Evolutionary conservation across 2,329 filamentous ascomycete species (phyloP).

Genomic region (Aspergillus fumigatiaffinis): DNA sequence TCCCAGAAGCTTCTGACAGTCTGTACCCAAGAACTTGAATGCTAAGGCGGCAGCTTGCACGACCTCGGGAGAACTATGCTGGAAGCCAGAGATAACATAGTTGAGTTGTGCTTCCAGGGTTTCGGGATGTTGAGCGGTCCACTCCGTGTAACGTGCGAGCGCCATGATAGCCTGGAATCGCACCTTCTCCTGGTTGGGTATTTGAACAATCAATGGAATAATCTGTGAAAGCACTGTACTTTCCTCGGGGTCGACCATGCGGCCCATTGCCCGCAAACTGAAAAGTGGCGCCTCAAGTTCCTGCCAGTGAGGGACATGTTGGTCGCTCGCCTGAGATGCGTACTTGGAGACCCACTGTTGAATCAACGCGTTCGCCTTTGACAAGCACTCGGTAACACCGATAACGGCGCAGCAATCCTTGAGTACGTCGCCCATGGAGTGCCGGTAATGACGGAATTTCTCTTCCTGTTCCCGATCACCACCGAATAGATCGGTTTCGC

Average conservation of each 20-base stretch:
- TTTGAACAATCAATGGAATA: slow-evolving; percentile 89
- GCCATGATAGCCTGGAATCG: slow-evolving; percentile 98
- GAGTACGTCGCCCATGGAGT: slow-evolving; percentile 94
- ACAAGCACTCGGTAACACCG: slow-evolving; percentile 83
- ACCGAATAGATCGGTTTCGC: slow-evolving; percentile 83
- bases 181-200: slow-evolving; percentile 95
- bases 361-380: slow-evolving; percentile 82
- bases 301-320: slow-evolving; percentile 89
- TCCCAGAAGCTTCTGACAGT: slow-evolving; percentile 83
- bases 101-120: slow-evolving; percentile 89
- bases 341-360: slow-evolving; percentile 84
- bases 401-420: slow-evolving; percentile 98
- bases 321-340: slow-evolving; percentile 67
- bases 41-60: slow-evolving; percentile 86
- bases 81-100: slow-evolving; percentile 91
- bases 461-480: slow-evolving; percentile 95
- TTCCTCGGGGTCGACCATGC: slow-evolving; percentile 91
- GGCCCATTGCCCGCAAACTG: slow-evolving; percentile 90
- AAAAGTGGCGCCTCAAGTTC: slow-evolving; percentile 93
- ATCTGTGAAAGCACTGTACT: slow-evolving; percentile 82
- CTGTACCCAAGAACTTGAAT: slow-evolving; percentile 95
- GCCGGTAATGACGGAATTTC: slow-evolving; percentile 93
- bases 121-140: slow-evolving; percentile 91
- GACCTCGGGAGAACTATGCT: slow-evolving; percentile 83
- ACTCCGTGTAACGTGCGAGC: slow-evolving; percentile 92